phyloP scores from a whole-genome alignment of 1,284 basidiomycete genomes.

The Cutaneotrichosporon dermatis region DNA sequence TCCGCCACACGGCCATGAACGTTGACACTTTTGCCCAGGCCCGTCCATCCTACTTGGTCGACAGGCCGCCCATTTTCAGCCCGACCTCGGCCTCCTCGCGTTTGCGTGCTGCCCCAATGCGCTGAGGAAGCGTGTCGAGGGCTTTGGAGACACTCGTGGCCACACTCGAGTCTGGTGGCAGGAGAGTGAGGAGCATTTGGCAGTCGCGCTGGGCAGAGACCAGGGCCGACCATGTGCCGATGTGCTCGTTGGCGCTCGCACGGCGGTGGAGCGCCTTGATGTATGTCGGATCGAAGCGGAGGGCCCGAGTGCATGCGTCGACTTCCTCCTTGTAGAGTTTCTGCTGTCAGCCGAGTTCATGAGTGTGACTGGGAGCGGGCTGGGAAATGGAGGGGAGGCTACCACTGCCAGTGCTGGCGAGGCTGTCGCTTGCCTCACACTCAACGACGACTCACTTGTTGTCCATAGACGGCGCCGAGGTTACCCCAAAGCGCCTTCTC shows the following conservation, averaged over 20 bases:
- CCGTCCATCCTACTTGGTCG: neutral
- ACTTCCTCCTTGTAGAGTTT: slow-evolving; percentile 46
- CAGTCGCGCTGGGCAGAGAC: slow-evolving; percentile 59
- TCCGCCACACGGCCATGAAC: neutral
- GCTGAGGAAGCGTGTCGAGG: slow-evolving; percentile 10
- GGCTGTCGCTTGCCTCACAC: neutral
- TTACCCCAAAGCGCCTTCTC: slow-evolving; percentile 43
- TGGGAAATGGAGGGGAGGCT: neutral
- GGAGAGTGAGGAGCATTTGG: slow-evolving; percentile 9
- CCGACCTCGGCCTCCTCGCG: slow-evolving; percentile 11
- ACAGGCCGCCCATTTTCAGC: slow-evolving; percentile 9
- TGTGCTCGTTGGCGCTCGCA: slow-evolving; percentile 72
- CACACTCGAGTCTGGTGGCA: slow-evolving; percentile 12
- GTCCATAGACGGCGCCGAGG: slow-evolving; percentile 36
- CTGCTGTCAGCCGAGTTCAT: slow-evolving; percentile 1
- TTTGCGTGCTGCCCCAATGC: slow-evolving; percentile 5
- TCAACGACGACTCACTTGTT: slow-evolving; percentile 45
- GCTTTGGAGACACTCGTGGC: slow-evolving; percentile 5
- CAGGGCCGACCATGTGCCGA: slow-evolving; percentile 77
- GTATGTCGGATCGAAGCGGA: slow-evolving; percentile 77
- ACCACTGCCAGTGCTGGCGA: neutral
- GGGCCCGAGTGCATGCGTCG: slow-evolving; percentile 55
- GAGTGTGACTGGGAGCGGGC: neutral
- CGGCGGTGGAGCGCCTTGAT: slow-evolving; percentile 84
- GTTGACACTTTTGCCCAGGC: neutral